Percentiles rank a stretch among this genome's conserved stretches.
Evolutionary conservation across 2,329 filamentous ascomycete species (phyloP).

Genomic region (Penicillium rolfsii): DNA sequence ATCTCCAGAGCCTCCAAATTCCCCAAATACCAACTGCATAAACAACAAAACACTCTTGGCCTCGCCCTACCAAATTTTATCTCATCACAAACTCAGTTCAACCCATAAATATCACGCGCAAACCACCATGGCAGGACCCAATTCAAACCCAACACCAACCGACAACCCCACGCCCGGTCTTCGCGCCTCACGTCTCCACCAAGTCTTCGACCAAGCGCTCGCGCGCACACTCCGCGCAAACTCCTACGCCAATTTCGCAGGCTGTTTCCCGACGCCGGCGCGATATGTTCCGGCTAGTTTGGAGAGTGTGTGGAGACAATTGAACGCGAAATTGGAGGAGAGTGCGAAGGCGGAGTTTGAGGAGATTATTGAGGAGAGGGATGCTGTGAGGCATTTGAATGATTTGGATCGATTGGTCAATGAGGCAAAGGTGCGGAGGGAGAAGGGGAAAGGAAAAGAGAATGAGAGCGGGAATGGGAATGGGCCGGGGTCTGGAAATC

Average conservation of each 20-base stretch:
- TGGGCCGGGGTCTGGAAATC: conserved; percentile 29
- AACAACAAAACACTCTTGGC: conserved; percentile 8
- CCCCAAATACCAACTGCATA: conserved; percentile 14
- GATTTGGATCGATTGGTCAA: conserved; percentile 63
- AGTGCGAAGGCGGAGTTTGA: conserved; percentile 63
- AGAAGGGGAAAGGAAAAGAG: conserved; percentile 40
- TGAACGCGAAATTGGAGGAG: conserved; percentile 62
- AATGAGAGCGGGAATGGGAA: conserved; percentile 32
- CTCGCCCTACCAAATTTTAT: no score
- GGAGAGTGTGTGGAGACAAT: conserved; percentile 60
- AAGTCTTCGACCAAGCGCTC: conserved; percentile 63
- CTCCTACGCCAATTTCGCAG: conserved; percentile 63
- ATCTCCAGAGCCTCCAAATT: conserved; percentile 1
- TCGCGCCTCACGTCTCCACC: conserved; percentile 62
- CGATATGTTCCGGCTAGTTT: conserved; percentile 60
- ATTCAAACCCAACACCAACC: conserved; percentile 19
- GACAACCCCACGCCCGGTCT: conserved; percentile 58
- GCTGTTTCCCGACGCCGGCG: conserved; percentile 67
- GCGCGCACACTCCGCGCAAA: conserved; percentile 64
- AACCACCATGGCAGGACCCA: conserved; percentile 28
- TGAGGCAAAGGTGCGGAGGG: conserved; percentile 60
- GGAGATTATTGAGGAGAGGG: conserved; percentile 59
- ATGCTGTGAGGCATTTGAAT: conserved; percentile 62
- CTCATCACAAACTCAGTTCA: no score
- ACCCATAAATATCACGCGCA: conserved; percentile 2